Evolutionary conservation across 2,329 filamentous ascomycete genomes (phyloP), one percentile per base, ranked within the genome.

Genomic region (Dendryphion nanum): DNA sequence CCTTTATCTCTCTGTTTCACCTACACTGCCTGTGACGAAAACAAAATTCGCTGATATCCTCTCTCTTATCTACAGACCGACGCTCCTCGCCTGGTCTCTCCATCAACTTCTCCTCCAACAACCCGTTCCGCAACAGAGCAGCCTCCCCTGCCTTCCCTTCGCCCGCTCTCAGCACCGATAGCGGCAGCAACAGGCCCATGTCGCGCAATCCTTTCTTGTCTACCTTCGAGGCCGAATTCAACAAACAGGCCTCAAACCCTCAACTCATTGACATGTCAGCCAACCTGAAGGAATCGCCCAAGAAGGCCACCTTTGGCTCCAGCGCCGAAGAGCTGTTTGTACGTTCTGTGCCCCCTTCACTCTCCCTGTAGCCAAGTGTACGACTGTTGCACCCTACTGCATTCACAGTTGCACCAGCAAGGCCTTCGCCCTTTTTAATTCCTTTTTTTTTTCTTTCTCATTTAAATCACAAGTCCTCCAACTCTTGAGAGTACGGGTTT

Each of bases 191-290:
- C 65, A 77, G 82, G 57, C 83, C 82, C 39, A 67, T 81, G 41
- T 88, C 85, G 53, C 79, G 80, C 63, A 90, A 90, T 54, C 86
- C 86, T 23, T 90, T 90, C 61, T 75, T 89, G 47, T 84, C 85
- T 53, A 72, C 75, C 41, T 70, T 72, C 47, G 67, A 68, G 48
- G 56, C 65, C 35, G 59, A 69, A 37, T 63, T 63, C 41, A 63
- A 59, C 59, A 66, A 63, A 44, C 53, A 63, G 48, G 59, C 61
- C 16, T 35, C 48, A 20, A 50, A 46, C 29, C 36, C 51, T 4
- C 48, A 61, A 31, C 47, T 66, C 23, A 57, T 64, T 40, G 60
- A 64, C 55, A 66, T 66, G 63, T 59, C 55, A n/a, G 57, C 53
- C 42, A 49, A 49, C 20, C 52, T 64, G 54, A 57, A 54, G 37